Conservation (phyloP, 805 yeast genomes). For the Wickerhamomyces kurtzmanii region DNA sequence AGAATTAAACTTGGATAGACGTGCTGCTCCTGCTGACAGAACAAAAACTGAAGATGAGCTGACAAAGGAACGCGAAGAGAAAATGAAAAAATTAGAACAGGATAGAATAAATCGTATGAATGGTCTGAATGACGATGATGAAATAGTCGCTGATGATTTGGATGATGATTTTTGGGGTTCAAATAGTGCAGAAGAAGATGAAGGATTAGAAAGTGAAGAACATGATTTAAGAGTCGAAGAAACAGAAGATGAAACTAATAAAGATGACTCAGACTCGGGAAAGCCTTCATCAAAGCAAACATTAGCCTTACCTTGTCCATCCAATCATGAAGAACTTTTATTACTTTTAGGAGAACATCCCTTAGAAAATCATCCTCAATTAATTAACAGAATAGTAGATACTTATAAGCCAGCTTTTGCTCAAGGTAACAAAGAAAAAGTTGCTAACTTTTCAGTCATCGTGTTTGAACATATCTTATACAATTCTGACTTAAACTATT, state of each 20-base stretch:
- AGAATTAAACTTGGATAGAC: constrained; percentile 57
- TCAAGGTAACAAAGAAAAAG: constrained; percentile 69
- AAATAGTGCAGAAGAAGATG: constrained; percentile 35
- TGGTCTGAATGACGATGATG: constrained; percentile 43
- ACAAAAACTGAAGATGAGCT: constrained; percentile 73
- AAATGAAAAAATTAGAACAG: constrained; percentile 50
- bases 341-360: constrained; percentile 22
- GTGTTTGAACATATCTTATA: constrained; percentile 53
- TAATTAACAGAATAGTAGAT: constrained; percentile 46
- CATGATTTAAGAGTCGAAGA: constrained; percentile 23
- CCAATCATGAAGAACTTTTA: constrained; percentile 31
- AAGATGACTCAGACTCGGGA: constrained; percentile 20
- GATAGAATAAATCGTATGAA: constrained; percentile 69
- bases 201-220: constrained; percentile 21
- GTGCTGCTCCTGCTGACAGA: constrained; percentile 76
- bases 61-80: constrained; percentile 48
- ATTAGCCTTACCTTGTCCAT: constrained; percentile 35
- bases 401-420: constrained; percentile 69
- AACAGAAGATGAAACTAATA: constrained; percentile 29
- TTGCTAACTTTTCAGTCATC: constrained; percentile 53
- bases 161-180: constrained; percentile 63
- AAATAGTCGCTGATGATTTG: constrained; percentile 57
- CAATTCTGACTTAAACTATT: constrained; percentile 28
- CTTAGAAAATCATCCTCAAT: constrained; percentile 31
- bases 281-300: constrained; percentile 6